These are phyloP conservation scores for Paracamarosporium sp. DNA, from an alignment of 2,329 filamentous ascomycete species.

Conservation along the genomic window DNA sequence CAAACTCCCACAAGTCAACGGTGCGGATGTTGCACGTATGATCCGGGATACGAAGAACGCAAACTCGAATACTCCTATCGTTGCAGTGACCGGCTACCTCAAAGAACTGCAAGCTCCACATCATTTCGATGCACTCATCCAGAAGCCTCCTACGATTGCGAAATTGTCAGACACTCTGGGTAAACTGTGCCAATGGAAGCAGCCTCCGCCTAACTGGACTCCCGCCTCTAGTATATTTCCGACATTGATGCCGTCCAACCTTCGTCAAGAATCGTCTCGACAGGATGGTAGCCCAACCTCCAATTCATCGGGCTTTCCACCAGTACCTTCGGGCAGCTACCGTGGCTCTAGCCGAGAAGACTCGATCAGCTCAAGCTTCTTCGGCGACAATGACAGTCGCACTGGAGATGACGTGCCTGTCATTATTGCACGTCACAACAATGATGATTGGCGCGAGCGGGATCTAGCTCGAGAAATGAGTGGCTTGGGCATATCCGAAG, in stretches of 20 bases:
- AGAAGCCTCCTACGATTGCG: slow-evolving; percentile 93
- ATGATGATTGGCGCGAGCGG: slow-evolving; percentile 77
- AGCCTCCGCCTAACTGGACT: slow-evolving; percentile 69
- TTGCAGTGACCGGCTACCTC: slow-evolving; percentile 96
- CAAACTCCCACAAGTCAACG: slow-evolving; percentile 92
- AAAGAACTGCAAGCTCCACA: slow-evolving; percentile 95
- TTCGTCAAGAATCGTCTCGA: slow-evolving; percentile 69
- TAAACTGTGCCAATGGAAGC: slow-evolving; percentile 91
- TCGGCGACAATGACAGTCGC: slow-evolving; percentile 83
- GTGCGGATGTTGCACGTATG: slow-evolving; percentile 95
- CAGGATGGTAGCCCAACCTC: slow-evolving; percentile 83
- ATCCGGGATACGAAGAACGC: slow-evolving; percentile 95
- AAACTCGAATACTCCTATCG: slow-evolving; percentile 92
- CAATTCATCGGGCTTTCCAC: slow-evolving; percentile 76
- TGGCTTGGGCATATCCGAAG: slow-evolving; percentile 79
- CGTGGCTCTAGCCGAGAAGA: slow-evolving; percentile 83
- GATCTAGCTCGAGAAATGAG: slow-evolving; percentile 58
- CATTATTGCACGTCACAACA: slow-evolving; percentile 74
- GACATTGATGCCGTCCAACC: slow-evolving; percentile 62
- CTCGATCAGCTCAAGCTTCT: slow-evolving; percentile 86
- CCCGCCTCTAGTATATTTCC: slow-evolving; percentile 43
- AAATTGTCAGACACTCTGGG: slow-evolving; percentile 90
- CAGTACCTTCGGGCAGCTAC: slow-evolving; percentile 76
- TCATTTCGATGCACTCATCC: slow-evolving; percentile 93
- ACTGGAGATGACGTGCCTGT: slow-evolving; percentile 77